Conservation (phyloP, 108 stramenopile species). For the Fragilariopsis cylindrus region DNA sequence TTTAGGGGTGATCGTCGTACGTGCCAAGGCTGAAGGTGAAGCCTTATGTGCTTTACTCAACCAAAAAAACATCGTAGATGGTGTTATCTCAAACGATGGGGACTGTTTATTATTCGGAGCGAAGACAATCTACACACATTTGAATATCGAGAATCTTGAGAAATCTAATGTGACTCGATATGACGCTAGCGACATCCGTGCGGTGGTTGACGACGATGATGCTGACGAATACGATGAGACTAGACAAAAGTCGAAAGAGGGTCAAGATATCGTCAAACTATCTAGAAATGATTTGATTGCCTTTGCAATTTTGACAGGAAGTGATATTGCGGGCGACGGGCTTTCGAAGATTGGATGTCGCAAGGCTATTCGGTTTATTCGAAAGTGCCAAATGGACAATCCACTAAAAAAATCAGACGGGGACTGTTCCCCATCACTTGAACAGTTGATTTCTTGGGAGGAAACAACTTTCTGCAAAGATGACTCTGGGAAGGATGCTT, state of each 20-base stretch:
- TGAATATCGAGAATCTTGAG: conserved; percentile 78
- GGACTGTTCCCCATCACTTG: conserved; percentile 35
- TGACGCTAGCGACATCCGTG: conserved; percentile 46
- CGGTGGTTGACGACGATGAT: conserved; percentile 30
- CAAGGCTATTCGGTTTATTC: conserved; percentile 76
- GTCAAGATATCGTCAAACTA: conserved; percentile 38
- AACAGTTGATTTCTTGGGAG: conserved; percentile 65
- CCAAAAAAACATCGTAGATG: conserved; percentile 83
- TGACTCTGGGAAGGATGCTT: background rate
- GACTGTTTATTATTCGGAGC: conserved; percentile 97
- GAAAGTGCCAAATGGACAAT: conserved; percentile 58
- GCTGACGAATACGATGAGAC: conserved; percentile 16
- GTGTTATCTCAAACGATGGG: conserved; percentile 94
- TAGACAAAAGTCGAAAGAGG: background rate
- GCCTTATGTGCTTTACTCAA: conserved; percentile 91
- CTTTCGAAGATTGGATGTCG: conserved; percentile 65
- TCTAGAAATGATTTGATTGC: conserved; percentile 67
- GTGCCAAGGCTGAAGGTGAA: conserved; percentile 94
- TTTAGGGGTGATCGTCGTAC: conserved; percentile 88
- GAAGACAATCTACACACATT: conserved; percentile 84
- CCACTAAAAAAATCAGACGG: conserved; percentile 45
- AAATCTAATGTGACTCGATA: conserved; percentile 63
- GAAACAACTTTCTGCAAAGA: background rate
- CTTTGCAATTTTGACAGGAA: conserved; percentile 79
- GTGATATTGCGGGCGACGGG: conserved; percentile 71